Evolutionary conservation across 2,329 filamentous ascomycete genomes (phyloP).

Genomic region (Hawksworthiomyces lignivorus): DNA sequence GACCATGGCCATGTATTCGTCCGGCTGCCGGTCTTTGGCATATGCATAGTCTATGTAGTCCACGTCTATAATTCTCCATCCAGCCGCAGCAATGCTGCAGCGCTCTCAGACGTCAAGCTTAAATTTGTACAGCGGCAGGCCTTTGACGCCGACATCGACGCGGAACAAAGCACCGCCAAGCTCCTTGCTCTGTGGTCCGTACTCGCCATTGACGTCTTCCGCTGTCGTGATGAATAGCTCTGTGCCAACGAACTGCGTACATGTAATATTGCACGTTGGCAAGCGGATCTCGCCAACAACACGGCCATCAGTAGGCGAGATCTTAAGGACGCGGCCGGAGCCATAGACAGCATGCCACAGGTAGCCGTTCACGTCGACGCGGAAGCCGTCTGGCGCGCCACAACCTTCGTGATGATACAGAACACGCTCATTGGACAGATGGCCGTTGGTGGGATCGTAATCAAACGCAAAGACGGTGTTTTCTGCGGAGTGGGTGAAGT

Average conservation of each 20-base stretch:
- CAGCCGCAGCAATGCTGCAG: too few species aligned
- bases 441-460: constrained; percentile 57
- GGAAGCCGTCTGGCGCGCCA: constrained; percentile 75
- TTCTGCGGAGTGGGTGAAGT: constrained; percentile 72
- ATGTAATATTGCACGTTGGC: constrained; percentile 74
- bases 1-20: too few species aligned
- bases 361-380: constrained; percentile 75
- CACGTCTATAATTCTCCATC: too few species aligned
- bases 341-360: constrained; percentile 87
- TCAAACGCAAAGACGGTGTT: constrained; percentile 67
- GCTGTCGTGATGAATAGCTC: constrained; percentile 75
- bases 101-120: constrained; percentile 32
- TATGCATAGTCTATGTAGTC: too few species aligned
- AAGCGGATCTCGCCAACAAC: constrained; percentile 67
- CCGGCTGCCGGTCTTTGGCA: too few species aligned
- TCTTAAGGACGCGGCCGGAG: constrained; percentile 64
- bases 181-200: constrained; percentile 54
- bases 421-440: constrained; percentile 58
- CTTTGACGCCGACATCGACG: constrained; percentile 66
- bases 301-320: constrained; percentile 55
- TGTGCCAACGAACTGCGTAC: constrained; percentile 68
- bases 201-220: constrained; percentile 54
- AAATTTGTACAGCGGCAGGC: constrained; percentile 57
- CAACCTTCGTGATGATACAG: constrained; percentile 63
- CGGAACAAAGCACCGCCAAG: constrained; percentile 66